Percentiles rank a stretch among this genome's conserved stretches.
Evolutionary conservation across 1,139 yeast genomes (phyloP).

Genomic region (Hyphopichia pseudoburtonii): DNA sequence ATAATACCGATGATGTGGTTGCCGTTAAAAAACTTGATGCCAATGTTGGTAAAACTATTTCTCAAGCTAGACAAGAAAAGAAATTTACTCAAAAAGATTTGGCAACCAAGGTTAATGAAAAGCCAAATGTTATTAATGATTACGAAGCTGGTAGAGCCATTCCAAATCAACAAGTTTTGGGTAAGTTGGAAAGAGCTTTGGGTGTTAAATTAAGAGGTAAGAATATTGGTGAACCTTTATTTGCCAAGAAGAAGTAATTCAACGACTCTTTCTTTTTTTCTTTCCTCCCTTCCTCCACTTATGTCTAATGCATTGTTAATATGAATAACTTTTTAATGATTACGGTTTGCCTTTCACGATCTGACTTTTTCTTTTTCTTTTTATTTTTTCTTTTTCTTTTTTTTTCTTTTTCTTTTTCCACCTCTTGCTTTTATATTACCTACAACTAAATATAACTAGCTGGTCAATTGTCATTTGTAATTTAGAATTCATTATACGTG

Average conservation of each 20-base stretch:
- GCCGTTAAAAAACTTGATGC: conserved; percentile 87
- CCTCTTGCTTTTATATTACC: too few relatives aligned
- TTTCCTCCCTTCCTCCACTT: neutral
- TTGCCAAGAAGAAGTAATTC: conserved; percentile 61
- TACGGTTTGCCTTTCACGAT: conserved; percentile 2
- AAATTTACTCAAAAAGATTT: conserved; percentile 90
- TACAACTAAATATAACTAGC: too few relatives aligned
- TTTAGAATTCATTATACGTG: too few relatives aligned
- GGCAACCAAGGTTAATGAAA: conserved; percentile 93
- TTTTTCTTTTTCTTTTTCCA: neutral
- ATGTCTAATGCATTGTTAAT: neutral
- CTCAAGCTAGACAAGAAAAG: conserved; percentile 86
- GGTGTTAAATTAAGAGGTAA: conserved; percentile 97
- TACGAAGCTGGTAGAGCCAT: conserved; percentile 97
- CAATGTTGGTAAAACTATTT: conserved; percentile 84
- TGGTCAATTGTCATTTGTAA: too few relatives aligned
- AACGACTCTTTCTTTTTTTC: neutral
- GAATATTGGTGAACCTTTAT: conserved; percentile 89
- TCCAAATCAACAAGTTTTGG: conserved; percentile 93
- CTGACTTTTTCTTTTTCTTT: neutral
- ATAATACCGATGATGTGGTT: conserved; percentile 90
- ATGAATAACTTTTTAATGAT: conserved; percentile 2
- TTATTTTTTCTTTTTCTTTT: neutral
- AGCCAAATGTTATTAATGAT: conserved; percentile 92
- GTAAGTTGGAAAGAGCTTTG: conserved; percentile 88